Percentiles rank a stretch among this genome's conserved stretches.
These are phyloP conservation scores for Carex pumila DNA, from an alignment of 176 grass and related monocot species.

Conservation along the genomic window DNA sequence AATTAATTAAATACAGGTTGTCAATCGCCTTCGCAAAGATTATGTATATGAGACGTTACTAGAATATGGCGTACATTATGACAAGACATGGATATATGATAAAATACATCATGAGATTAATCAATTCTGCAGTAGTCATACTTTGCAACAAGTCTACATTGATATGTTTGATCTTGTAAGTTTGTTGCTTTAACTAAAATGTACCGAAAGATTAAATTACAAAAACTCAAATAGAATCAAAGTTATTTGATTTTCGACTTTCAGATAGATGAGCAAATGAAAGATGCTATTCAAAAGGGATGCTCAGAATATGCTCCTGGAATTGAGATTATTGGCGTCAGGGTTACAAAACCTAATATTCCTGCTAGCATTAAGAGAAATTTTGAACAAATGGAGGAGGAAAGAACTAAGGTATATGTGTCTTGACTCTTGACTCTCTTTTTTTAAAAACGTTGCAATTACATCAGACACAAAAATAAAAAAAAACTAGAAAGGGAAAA, in stretches of 20 bases:
- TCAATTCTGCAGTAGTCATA: conserved; percentile 90
- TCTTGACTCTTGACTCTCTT: conserved; percentile 3
- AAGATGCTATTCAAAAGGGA: conserved; percentile 89
- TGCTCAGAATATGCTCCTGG: conserved; percentile 88
- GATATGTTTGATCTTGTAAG: conserved; percentile 95
- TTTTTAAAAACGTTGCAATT: too few species aligned
- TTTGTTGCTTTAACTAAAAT: conserved; percentile 9
- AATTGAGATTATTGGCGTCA: conserved; percentile 85
- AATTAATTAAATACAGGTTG: conserved; percentile 43
- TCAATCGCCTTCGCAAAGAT: conserved; percentile 82
- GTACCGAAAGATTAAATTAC: neutral
- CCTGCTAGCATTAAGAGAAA: conserved; percentile 72
- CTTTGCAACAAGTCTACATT: conserved; percentile 96
- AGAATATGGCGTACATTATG: conserved; percentile 83
- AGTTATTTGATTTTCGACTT: neutral
- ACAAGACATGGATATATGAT: conserved; percentile 97
- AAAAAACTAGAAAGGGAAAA: too few species aligned
- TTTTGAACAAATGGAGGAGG: conserved; percentile 95
- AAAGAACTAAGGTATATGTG: conserved; percentile 71
- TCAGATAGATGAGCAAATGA: conserved; percentile 97
- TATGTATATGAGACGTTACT: conserved; percentile 79
- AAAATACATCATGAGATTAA: conserved; percentile 99
- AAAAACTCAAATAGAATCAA: neutral
- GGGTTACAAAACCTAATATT: conserved; percentile 92
- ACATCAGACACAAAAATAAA: too few species aligned